Base-by-base conservation (phyloP, 768 basidiomycete genomes). In the Dentipellis sp. region DNA sequence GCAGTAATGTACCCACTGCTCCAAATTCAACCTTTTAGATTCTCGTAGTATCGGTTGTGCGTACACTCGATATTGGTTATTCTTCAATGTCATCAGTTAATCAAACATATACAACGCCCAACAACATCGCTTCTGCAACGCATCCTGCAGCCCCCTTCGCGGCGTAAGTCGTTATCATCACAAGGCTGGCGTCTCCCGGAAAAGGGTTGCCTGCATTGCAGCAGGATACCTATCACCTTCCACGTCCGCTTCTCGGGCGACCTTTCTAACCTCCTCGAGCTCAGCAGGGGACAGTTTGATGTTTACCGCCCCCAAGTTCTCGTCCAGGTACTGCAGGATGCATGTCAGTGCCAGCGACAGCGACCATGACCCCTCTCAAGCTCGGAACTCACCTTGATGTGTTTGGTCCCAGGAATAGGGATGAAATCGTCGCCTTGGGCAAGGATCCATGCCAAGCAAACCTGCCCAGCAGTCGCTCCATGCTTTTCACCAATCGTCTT, bases 341-440 rank as follows among this genome's bases (percentile, higher is more conserved):
- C 42, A 19, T 45, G 16, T 45, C 42, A 45, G 42, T 19, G 29
- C 6, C 29, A 29, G 6, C 6, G 6, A 29, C 6, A 29, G 29
- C n/a, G 42, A 45, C n/a, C 16, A 17, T 8, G 16, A 42, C n/a
- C 6, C n/a, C 12, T 19, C 10, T 42, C 12, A 14, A 42, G 40
- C 40, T 45, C n/a, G 16, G n/a, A 34, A n/a, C 55, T 50, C 22
- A 71, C 71, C 62, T 70, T 70, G 56, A 74, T 60, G 35, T 67
- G 70, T 55, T 68, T 75, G 1, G 77, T 78, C 1, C 77, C 79
- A 2, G 78, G 77, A 58, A 78, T 78, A 23, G 75, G 68, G 57
- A 79, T 73, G 53, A 81, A 65, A 52, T 78, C 73, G 12, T 70
- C 61, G 2, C 77, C 76, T 64, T 79, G 76, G 8, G 74, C 71